Evolutionary conservation across 345 rosid species (phyloP), one percentile per base, ranked within the genome.

Genomic region (Citrus medica): DNA sequence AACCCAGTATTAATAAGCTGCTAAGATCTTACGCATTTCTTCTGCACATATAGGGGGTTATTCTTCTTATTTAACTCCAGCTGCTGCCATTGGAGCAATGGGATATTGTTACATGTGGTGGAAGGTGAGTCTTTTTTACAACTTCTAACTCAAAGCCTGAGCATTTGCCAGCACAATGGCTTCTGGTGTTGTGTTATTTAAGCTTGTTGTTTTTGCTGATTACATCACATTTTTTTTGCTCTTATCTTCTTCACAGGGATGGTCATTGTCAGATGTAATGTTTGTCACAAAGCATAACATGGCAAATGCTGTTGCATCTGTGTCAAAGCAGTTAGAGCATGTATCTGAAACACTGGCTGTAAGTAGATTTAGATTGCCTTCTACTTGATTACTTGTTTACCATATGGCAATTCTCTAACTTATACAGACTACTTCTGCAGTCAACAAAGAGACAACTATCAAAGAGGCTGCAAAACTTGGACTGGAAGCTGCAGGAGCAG

Each of bases 21-120:
- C 16, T 21, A 73, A 58, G 66, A n/a, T 17, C 19, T 14, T 53
- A 69, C 42, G 9, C 33, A 22, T 64, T 58, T 65, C 74, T 71
- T 81, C 53, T 84, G 80, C 53, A 22, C 58, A 19, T 30, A 75
- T 84, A 93, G 97, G 92, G 80, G 75, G 88, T 71, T 85, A 79
- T 82, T 85, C 93, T 46, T 95, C 98, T 71, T 95, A 93, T 84
- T 78, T 95, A 71, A 87, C 87, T 53, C 98, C 98, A 77, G 98
- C 98, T 69, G 95, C 97, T 28, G 98, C 96, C 3, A 75, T 95
- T 76, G 98, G 99, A 85, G 98, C 95, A 75, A 85, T 95, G 94
- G 97, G 97, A 60, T 95, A 93, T 85, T 90, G 96, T 84, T 93
- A 92, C 83, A 91, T 93, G 97, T 90, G 93, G 97, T 95, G 97